phyloP scores from a whole-genome alignment of 805 yeast genomes.

The Kuraishia floccosa region DNA sequence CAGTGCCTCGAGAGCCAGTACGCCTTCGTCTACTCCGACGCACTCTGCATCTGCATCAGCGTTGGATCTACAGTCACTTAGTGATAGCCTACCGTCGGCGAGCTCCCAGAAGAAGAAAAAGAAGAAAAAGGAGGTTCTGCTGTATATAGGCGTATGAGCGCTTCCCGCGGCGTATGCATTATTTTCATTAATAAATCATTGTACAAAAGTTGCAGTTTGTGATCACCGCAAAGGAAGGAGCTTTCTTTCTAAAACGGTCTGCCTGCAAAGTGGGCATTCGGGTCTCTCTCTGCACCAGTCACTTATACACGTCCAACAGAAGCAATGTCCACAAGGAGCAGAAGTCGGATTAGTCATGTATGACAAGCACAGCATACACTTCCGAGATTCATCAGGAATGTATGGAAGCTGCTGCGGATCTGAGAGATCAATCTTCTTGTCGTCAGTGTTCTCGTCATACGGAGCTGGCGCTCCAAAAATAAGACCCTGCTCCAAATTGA shows the following conservation, averaged over 20 bases:
- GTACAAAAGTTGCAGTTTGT: too few relatives aligned
- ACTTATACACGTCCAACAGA: conserved; percentile 84
- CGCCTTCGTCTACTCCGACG: conserved; percentile 3
- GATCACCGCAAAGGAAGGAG: conserved; percentile 41
- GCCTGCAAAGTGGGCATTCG: conserved; percentile 90
- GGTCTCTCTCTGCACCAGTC: conserved; percentile 85
- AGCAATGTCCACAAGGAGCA: conserved; percentile 85
- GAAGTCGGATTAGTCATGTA: conserved; percentile 74
- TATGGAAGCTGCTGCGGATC: conserved; percentile 50
- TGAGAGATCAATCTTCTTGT: conserved; percentile 36
- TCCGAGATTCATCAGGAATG: conserved; percentile 58
- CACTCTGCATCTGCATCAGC: conserved; percentile 6
- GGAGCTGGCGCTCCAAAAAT: conserved; percentile 1
- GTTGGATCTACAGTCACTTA: conserved; percentile 10
- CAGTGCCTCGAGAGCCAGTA: too few relatives aligned
- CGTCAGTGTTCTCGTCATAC: conserved; percentile 6
- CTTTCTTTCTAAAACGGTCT: conserved; percentile 48
- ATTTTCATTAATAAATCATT: neutral
- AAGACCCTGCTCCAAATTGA: too few relatives aligned
- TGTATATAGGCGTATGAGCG: conserved; percentile 33
- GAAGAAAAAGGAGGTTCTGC: conserved; percentile 42
- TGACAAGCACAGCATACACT: conserved; percentile 78
- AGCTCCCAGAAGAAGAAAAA: conserved; percentile 22
- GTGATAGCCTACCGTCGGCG: conserved; percentile 9
- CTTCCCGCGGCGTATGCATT: neutral